phyloP scores from a whole-genome alignment of 805 yeast genomes.

The Saccharomycopsis oosterbeekiorum region DNA sequence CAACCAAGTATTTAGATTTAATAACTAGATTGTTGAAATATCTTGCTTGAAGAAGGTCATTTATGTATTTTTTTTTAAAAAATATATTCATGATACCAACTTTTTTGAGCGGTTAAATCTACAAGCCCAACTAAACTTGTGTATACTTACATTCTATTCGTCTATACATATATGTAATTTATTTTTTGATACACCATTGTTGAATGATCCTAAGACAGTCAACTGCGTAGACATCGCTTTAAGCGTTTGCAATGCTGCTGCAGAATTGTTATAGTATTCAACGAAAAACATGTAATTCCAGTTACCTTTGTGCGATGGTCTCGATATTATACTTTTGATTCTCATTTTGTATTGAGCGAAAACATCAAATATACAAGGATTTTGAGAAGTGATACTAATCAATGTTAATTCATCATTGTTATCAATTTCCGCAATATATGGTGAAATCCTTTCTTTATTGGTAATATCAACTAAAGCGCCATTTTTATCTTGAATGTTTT shows the following conservation, averaged over 20 bases:
- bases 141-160: neutral
- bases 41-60: too few species aligned
- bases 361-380: conserved; percentile 30
- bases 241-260: conserved; percentile 35
- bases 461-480: conserved; percentile 16
- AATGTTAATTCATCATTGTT: neutral
- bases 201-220: conserved; percentile 6
- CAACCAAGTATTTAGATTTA: neutral
- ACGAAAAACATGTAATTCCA: conserved; percentile 84
- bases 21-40: neutral
- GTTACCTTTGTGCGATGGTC: conserved; percentile 56
- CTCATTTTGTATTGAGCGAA: conserved; percentile 49
- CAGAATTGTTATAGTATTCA: conserved; percentile 45
- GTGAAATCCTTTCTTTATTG: neutral
- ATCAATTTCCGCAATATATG: neutral
- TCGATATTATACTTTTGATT: conserved; percentile 61
- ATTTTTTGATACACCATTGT: neutral
- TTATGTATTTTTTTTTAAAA: too few species aligned
- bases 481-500: conserved; percentile 25
- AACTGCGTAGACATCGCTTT: conserved; percentile 28
- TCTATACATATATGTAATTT: conserved; percentile 1
- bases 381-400: conserved; percentile 9
- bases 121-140: neutral
- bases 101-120: neutral
- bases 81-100: too few species aligned